These are phyloP conservation scores for Gracilaria gracilis DNA, from an alignment of 23 red algal genomes.

Conservation along the genomic window DNA sequence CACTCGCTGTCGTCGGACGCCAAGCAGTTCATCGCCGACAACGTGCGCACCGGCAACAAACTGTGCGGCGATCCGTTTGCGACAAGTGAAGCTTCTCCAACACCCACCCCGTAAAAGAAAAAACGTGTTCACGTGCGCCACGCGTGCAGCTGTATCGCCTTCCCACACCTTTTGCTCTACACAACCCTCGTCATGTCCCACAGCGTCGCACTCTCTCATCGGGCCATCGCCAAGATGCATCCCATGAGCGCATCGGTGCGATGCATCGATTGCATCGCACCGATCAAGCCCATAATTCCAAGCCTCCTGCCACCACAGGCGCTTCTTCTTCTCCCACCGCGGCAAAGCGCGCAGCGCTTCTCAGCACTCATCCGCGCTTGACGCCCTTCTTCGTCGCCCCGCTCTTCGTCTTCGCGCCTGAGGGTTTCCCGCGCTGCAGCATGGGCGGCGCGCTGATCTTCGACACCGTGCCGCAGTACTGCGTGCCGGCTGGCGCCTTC, in stretches of 20 bases:
- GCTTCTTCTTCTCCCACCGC: too few species aligned
- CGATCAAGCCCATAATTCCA: too few species aligned
- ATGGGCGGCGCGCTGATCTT: constrained; percentile 18
- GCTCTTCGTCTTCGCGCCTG: too few species aligned
- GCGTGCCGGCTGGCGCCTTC: constrained; percentile 19
- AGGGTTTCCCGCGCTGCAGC: neutral
- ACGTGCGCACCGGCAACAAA: neutral
- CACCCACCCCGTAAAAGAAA: neutral
- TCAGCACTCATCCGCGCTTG: too few species aligned
- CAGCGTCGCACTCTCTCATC: too few species aligned
- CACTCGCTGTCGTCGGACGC: neutral
- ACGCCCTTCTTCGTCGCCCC: too few species aligned
- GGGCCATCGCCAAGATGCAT: too few species aligned
- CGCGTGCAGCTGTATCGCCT: neutral
- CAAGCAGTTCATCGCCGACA: constrained; percentile 16
- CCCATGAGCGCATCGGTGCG: too few species aligned
- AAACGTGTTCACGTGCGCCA: neutral
- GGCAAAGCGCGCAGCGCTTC: too few species aligned
- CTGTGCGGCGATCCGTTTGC: neutral
- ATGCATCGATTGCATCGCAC: neutral
- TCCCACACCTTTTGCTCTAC: neutral
- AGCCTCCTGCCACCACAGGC: too few species aligned
- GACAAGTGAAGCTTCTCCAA: neutral
- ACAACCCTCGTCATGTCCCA: too few species aligned
- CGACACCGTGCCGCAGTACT: constrained; percentile 40